Base-by-base conservation (phyloP, 257 asterid genomes). In the Penstemon eatonii region DNA sequence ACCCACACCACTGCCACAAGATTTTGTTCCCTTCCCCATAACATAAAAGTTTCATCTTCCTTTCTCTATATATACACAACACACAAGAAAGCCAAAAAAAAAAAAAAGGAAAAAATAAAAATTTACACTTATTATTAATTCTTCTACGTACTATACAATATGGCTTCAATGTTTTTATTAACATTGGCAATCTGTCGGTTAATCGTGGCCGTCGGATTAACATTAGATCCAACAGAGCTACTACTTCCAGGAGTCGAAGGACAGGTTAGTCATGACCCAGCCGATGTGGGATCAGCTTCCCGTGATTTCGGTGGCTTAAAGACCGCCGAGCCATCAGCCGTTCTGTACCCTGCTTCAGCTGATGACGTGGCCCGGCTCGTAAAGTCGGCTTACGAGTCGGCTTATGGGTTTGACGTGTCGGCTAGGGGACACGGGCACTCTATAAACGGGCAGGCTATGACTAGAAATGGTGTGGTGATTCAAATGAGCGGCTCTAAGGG, bases 351-450 rank as follows among this genome's bases (percentile, higher is more conserved):
- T 60, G 73, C 81, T 39, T 78, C 90, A 0, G 83, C 80, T 0
- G 70, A 73, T 33, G 96, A 89, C 79, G 85, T 89, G 6, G 89
- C 86, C 2, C 75, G 82, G 63, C 79, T 87, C 0, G 83, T 89
- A 15, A 80, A 66, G 43, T 70, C 82, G 0, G 92, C 89, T 6
- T 87, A 87, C 69, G 85, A 85, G 64, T 87, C 92, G 50, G 77
- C 78, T 36, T 73, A 56, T 4, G 89, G 89, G 7, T 75, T 89
- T 64, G 43, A 82, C 13, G 83, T 90, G 42, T 87, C 96, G 37
- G 95, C 96, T 3, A 66, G 93, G 58, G 96, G 96, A 0, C 95
- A 87, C 72, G 96, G 96, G 0, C 96, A 90, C 78, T 90, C 96
- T 4, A 85, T 87, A 45, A 87, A 84, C 72, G 96, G 96, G 41